Evolutionary conservation across 345 rosid species (phyloP).

Genomic region (Anacardium occidentale): DNA sequence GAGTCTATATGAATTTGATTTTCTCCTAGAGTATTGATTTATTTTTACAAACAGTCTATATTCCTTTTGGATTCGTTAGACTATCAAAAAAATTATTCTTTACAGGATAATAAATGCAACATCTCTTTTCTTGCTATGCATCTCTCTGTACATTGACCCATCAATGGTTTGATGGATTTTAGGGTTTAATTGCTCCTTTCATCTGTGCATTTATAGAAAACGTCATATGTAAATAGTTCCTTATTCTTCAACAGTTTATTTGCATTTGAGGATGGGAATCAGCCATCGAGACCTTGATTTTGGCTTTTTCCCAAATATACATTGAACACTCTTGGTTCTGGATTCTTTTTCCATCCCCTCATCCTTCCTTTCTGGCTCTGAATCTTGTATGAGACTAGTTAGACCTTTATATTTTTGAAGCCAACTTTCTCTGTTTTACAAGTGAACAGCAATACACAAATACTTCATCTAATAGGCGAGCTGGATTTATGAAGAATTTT

Average conservation of each 20-base stretch:
- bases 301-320: background rate
- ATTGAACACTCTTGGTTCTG: constrained; percentile 6
- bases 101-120: background rate
- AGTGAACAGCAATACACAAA: background rate
- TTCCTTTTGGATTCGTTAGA: too few relatives aligned
- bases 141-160: background rate
- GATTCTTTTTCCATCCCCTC: background rate
- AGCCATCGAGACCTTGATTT: constrained; percentile 8
- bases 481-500: background rate
- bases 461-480: background rate
- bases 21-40: background rate
- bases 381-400: background rate
- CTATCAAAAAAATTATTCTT: background rate
- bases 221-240: background rate
- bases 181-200: background rate
- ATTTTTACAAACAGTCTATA: too few relatives aligned
- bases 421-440: background rate
- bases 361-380: background rate
- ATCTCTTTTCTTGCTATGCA: background rate
- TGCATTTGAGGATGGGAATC: background rate
- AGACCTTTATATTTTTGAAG: constrained; percentile 6
- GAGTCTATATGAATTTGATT: background rate
- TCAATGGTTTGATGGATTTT: background rate
- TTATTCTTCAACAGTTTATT: background rate
- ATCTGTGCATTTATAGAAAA: background rate